Evolutionary conservation across 768 basidiomycete genomes (phyloP).

Genomic region (Hericium rajendrae): DNA sequence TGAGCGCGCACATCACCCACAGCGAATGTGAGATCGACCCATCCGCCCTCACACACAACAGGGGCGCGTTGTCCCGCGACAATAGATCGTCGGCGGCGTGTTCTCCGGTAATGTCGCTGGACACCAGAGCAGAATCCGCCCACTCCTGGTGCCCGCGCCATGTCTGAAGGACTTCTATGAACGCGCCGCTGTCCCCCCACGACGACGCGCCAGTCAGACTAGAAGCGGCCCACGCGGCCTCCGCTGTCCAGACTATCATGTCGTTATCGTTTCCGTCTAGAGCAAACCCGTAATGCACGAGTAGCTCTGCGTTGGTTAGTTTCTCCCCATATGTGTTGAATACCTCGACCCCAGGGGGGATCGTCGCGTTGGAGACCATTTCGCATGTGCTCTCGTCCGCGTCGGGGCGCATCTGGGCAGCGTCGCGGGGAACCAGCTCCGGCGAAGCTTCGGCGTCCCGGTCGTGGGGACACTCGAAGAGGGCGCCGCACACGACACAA

Average conservation of each 20-base stretch:
- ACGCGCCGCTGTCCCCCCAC: neutral
- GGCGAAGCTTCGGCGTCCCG: conserved; percentile 13
- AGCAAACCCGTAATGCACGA: conserved; percentile 63
- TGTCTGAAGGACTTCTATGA: conserved; percentile 10
- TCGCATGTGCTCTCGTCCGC: conserved; percentile 31
- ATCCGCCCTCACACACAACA: conserved; percentile 12
- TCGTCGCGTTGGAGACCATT: conserved; percentile 52
- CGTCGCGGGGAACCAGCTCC: neutral
- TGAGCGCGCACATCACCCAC: conserved; percentile 9
- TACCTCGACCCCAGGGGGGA: conserved; percentile 44
- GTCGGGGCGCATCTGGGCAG: neutral
- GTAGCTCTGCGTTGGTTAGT: conserved; percentile 54
- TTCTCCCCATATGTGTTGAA: conserved; percentile 74
- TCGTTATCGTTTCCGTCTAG: conserved; percentile 70
- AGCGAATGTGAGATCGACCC: conserved; percentile 11
- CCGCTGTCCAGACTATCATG: conserved; percentile 25
- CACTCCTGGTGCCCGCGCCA: conserved; percentile 10
- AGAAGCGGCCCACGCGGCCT: conserved; percentile 15
- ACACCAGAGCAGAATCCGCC: conserved; percentile 9
- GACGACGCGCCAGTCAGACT: conserved; percentile 7
- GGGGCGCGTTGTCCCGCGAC: neutral
- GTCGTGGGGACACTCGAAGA: conserved; percentile 63
- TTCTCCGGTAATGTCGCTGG: neutral
- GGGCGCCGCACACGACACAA: conserved; percentile 60
- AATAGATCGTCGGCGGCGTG: neutral